Percentiles rank a stretch among this genome's conserved stretches.
These are phyloP conservation scores for Talaromyces piceae DNA, from an alignment of 2,329 filamentous ascomycete species.

Conservation along the genomic window DNA sequence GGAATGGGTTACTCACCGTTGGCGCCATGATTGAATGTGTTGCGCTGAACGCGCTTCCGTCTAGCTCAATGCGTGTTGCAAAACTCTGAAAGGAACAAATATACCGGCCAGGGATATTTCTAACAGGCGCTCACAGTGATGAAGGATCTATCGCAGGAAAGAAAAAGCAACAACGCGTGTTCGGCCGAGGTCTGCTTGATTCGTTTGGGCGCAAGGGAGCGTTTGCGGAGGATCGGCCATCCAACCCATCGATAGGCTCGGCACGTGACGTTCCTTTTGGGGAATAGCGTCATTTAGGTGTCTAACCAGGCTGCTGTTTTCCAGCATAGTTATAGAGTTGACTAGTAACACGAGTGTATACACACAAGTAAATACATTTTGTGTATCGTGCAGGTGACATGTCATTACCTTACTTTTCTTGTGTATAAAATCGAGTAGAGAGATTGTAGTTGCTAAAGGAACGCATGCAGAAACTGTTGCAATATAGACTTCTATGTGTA, in stretches of 20 bases:
- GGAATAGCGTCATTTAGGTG: conserved; percentile 4
- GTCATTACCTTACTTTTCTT: neutral
- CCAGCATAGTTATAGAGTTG: neutral
- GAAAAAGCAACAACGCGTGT: neutral
- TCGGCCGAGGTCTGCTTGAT: neutral
- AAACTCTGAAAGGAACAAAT: neutral
- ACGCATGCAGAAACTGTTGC: neutral
- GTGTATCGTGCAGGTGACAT: neutral
- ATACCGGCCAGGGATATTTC: no score
- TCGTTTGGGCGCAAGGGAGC: conserved; percentile 3
- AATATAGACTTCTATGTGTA: conserved; percentile 1
- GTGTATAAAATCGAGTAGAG: neutral
- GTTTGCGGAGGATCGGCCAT: conserved; percentile 9
- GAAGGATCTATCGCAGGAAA: neutral
- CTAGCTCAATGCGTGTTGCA: conserved; percentile 2
- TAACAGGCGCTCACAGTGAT: neutral
- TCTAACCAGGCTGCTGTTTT: neutral
- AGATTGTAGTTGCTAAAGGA: neutral
- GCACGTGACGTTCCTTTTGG: conserved; percentile 6
- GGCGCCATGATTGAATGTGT: conserved; percentile 11
- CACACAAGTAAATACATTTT: neutral
- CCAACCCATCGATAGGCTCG: neutral
- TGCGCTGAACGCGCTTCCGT: conserved; percentile 5
- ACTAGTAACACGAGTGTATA: neutral
- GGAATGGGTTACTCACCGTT: conserved; percentile 9